These are phyloP conservation scores for Strobilomyces dryophilus DNA, from an alignment of 768 basidiomycete species.

Conservation along the genomic window DNA sequence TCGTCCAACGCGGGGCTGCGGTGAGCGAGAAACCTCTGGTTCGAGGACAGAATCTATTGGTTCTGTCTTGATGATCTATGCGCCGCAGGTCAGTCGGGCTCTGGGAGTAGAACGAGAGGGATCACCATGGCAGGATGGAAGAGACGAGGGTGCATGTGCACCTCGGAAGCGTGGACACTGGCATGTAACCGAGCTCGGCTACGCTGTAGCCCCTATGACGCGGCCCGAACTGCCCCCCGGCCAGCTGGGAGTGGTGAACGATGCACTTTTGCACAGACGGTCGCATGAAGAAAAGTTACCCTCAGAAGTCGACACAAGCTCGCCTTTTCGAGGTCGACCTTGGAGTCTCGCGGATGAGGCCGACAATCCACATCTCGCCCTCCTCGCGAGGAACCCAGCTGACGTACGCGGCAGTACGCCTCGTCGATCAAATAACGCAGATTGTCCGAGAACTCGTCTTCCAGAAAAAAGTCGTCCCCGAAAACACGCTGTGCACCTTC, in stretches of 20 bases:
- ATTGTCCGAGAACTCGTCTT: slow-evolving; percentile 94
- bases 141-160: too few relatives aligned
- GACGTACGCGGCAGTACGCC: slow-evolving; percentile 96
- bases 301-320: background rate
- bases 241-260: slow-evolving; percentile 71
- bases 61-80: slow-evolving; percentile 12
- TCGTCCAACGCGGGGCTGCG: background rate
- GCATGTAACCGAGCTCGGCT: too few relatives aligned
- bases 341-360: slow-evolving; percentile 95
- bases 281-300: slow-evolving; percentile 5
- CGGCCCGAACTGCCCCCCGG: too few relatives aligned
- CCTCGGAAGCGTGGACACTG: too few relatives aligned
- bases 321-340: slow-evolving; percentile 96
- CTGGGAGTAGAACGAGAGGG: background rate
- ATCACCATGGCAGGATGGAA: background rate
- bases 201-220: background rate
- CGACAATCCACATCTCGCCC: slow-evolving; percentile 99
- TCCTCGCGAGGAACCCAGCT: slow-evolving; percentile 61
- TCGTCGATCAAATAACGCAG: slow-evolving; percentile 95
- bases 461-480: slow-evolving; percentile 90
- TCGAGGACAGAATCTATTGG: background rate
- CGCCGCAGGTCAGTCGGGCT: background rate
- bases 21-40: background rate
- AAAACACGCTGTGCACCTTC: slow-evolving; percentile 90
- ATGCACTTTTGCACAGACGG: slow-evolving; percentile 75